Base-by-base conservation (phyloP, 176 grass and related monocot species). In the Stipa capillata region DNA sequence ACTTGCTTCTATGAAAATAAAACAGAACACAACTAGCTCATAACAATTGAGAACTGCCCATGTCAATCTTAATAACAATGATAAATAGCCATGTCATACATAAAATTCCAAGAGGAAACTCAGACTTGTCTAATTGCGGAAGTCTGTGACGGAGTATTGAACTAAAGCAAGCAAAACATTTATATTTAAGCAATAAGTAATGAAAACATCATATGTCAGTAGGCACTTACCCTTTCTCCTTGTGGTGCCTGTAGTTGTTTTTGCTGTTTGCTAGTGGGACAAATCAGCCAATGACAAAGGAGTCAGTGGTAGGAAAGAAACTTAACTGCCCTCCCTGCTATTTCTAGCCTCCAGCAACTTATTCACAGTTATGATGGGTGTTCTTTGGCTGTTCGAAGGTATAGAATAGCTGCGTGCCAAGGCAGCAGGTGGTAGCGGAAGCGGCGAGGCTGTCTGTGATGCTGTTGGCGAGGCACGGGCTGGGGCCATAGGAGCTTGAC, bases 361-460 rank as follows among this genome's bases (percentile, higher is more conserved):
- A 47, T 82, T 45, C 68, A 82, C 89, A 52, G 81, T 82, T 78
- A 86, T 28, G 39, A 89, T 73, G n/a, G 88, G 81, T 73, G 79
- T 93, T 74, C 89, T 94, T 81, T 90, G 89, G 84, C 87, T 84
- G 68, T 86, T 82, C 4, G 94, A 90, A 5, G 91, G 91, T 88
- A 83, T 90, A 24, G 91, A 93, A 18, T 79, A 90, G 47, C 91
- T 93, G 34, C 91, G 82, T 58, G 40, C 34, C 33, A 93, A 85
- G 8, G 86, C 65, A 21, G 86, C 60, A 43, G 91, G 89, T 2
- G 94, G 94, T 43, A 34, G 47, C 15, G 94, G 94, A 51, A 94
- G 85, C 6, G 89, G 94, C 1, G 89, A 89, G 6, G 89, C 85
- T 4, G 59, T 84, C 17, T 67, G 63, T 14, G 87, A 73, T 32